Evolutionary conservation across 1,284 basidiomycete species (phyloP).

Genomic region (Pseudozyma pruni): DNA sequence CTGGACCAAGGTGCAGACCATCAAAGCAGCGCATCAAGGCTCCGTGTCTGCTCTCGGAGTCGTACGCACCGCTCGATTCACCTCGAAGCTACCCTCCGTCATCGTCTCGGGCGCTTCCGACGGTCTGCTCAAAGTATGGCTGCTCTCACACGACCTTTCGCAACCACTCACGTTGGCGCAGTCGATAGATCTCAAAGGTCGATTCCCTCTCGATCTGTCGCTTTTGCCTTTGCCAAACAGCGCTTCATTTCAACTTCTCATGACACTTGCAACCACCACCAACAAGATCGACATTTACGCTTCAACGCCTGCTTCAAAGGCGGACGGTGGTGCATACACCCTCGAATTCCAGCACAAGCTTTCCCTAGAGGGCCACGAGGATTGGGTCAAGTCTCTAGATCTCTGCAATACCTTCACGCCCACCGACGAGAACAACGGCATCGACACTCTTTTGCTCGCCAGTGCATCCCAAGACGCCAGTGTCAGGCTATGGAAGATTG

Average conservation of each 20-base stretch:
- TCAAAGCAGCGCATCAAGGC: slow-evolving; percentile 45
- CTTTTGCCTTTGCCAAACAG: slow-evolving; percentile 40
- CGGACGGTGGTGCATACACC: not conserved
- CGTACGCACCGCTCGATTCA: slow-evolving; percentile 17
- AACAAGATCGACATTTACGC: slow-evolving; percentile 54
- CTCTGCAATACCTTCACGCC: slow-evolving; percentile 34
- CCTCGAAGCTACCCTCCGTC: not conserved
- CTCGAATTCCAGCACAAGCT: slow-evolving; percentile 42
- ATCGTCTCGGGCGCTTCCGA: slow-evolving; percentile 61
- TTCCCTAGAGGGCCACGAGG: slow-evolving; percentile 61
- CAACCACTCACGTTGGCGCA: slow-evolving; percentile 25
- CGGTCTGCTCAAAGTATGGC: slow-evolving; percentile 53
- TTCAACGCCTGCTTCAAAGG: slow-evolving; percentile 8
- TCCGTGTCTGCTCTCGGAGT: slow-evolving; percentile 55
- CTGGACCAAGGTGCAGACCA: slow-evolving; percentile 8
- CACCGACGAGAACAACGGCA: slow-evolving; percentile 1
- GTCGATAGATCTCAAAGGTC: slow-evolving; percentile 47
- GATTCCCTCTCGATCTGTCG: slow-evolving; percentile 61
- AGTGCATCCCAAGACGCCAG: slow-evolving; percentile 62
- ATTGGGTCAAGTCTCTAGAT: slow-evolving; percentile 66
- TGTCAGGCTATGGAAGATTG: slow-evolving; percentile 62
- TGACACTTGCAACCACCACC: slow-evolving; percentile 61
- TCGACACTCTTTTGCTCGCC: slow-evolving; percentile 52
- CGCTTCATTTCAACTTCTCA: slow-evolving; percentile 21
- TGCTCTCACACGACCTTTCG: slow-evolving; percentile 7